These are phyloP conservation scores for Huntiella savannae DNA, from an alignment of 2,329 filamentous ascomycete species.

Conservation along the genomic window DNA sequence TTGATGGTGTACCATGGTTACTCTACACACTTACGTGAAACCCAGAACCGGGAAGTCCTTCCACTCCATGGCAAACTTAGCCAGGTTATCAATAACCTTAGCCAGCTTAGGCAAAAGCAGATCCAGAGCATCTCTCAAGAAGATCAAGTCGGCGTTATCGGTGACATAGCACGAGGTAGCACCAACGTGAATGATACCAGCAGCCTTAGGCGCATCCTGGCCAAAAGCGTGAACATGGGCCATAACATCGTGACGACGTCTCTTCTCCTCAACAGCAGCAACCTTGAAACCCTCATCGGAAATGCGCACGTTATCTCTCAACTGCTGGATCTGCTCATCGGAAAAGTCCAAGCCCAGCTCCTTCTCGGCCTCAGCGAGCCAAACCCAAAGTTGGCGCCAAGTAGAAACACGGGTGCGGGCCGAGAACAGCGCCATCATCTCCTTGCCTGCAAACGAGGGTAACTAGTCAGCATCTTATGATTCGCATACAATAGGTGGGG, in stretches of 20 bases:
- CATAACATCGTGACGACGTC: conserved; percentile 32
- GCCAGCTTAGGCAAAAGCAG: conserved; percentile 62
- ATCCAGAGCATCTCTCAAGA: conserved; percentile 44
- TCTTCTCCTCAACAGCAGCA: conserved; percentile 59
- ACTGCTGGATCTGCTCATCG: conserved; percentile 54
- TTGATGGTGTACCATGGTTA: background rate
- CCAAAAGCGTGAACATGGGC: conserved; percentile 56
- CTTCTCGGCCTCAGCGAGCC: conserved; percentile 63
- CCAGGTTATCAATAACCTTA: conserved; percentile 57
- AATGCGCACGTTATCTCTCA: conserved; percentile 54
- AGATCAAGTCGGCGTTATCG: conserved; percentile 61
- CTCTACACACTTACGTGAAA: conserved; percentile 9
- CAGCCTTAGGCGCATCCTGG: conserved; percentile 52
- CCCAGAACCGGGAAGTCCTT: conserved; percentile 27
- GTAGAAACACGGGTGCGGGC: conserved; percentile 54
- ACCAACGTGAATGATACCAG: conserved; percentile 66
- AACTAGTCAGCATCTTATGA: background rate
- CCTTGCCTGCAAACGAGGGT: conserved; percentile 18
- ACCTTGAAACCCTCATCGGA: conserved; percentile 62
- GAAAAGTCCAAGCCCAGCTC: conserved; percentile 62
- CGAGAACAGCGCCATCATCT: conserved; percentile 68
- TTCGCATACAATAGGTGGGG: background rate
- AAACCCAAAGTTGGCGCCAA: conserved; percentile 74
- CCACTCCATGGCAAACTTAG: conserved; percentile 51
- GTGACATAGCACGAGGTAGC: conserved; percentile 44